phyloP scores from a whole-genome alignment of 208 protist species.

The Angomonas ambiguus region DNA sequence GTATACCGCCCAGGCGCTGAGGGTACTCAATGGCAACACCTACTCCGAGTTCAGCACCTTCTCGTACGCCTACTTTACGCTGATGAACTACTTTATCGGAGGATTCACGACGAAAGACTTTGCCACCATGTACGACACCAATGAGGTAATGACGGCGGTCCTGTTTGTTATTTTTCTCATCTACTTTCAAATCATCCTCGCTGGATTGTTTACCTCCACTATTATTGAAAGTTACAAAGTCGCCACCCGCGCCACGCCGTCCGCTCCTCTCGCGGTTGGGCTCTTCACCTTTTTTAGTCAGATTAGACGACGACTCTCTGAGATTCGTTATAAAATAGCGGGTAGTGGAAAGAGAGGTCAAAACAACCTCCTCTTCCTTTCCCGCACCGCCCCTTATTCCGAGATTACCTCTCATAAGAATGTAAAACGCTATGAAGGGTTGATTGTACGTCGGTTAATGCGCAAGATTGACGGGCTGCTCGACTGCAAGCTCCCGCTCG shows the following conservation, averaged over 20 bases:
- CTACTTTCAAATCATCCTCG: background rate
- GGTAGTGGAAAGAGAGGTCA: background rate
- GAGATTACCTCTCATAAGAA: background rate
- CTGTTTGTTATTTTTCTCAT: background rate
- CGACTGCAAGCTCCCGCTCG: no score
- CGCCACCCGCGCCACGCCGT: background rate
- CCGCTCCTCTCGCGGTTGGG: slow-evolving; percentile 2
- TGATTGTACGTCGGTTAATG: background rate
- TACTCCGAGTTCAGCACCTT: slow-evolving; percentile 8
- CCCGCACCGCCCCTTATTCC: background rate
- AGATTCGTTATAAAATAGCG: background rate
- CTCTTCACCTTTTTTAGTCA: slow-evolving; percentile 8
- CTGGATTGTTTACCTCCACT: slow-evolving; percentile 1
- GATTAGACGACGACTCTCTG: slow-evolving; percentile 1
- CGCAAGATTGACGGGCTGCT: background rate
- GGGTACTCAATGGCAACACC: slow-evolving; percentile 1
- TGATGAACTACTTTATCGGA: background rate
- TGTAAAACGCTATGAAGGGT: background rate
- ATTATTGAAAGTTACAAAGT: slow-evolving; percentile 14
- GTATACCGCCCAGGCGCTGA: slow-evolving; percentile 1
- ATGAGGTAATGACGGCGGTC: background rate
- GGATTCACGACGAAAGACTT: background rate
- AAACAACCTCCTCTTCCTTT: background rate
- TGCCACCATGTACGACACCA: background rate
- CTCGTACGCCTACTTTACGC: background rate